Evolutionary conservation across 345 rosid genomes (phyloP), one percentile per base, ranked within the genome.

Genomic region (Corchorus olitorius): DNA sequence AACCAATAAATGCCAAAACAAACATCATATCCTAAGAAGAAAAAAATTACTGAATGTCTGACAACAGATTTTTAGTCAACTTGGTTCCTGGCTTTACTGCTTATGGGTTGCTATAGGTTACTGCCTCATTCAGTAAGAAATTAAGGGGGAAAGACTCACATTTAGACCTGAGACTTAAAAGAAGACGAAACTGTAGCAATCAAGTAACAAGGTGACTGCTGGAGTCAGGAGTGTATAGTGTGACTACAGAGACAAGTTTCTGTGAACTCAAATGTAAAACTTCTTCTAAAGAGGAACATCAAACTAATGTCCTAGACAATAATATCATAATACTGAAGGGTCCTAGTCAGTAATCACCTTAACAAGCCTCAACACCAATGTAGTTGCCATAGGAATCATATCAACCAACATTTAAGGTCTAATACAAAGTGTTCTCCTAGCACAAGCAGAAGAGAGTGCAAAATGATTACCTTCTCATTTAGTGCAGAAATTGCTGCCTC

Each of bases 401-500:
- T 50, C 65, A 75, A 61, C 17, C 12, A 2, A n/a, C 6, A 50
- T 5, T 66, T 33, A 60, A 14, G 60, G 55, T 16, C 50, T 39
- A 35, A 35, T 6, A 71, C 46, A 17, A 43, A 16, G 7, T 37
- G 66, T 20, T 55, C 8, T 58, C 48, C 34, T 45, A 56, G 41
- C 22, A 20, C 4, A 41, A 4, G 22, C 39, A 65, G 0, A 55
- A 61, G 73, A 10, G 10, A 41, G 55, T 2, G 69, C n/a, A 10
- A 71, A 43, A 11, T 33, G 11, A 59, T 82, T 93, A 96, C 98
- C 97, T 93, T 89, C 71, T 91, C 97, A 82, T 88, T 78, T 19
- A 92, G 83, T 50, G 90, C 85, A 46, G 92, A 85, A 82, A 89
- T 67, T 39, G 94, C 97, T 68, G 86, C 89, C 76, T 88, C 94